Evolutionary conservation across 441 rosid species (phyloP), one percentile per base, ranked within the genome.

Genomic region (Flueggea neowawraea): DNA sequence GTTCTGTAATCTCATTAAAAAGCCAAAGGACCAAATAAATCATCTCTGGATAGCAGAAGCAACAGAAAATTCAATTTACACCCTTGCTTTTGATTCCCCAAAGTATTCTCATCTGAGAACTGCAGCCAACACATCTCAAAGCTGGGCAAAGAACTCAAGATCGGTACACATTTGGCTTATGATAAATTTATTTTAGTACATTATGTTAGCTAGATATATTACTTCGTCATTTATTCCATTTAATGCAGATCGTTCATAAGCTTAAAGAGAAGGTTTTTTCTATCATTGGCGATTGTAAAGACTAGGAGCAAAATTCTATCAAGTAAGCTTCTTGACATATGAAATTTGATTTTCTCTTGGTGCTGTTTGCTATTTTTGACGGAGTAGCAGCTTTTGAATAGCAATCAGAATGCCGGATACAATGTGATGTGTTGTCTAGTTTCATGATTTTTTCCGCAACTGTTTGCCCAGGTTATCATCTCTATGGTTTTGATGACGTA

Each of bases 41-140:
- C 70, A 80, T 53, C 69, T 88, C 47, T 92, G 97, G 94, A 86
- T 90, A 5, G 88, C 97, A 32, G 98, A 95, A 60, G 91, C 94
- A 55, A 90, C 95, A 54, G 97, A 90, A 67, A 92, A 95, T 73
- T 85, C 97, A 59, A 71, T 69, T 43, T 88, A 90, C 65, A 77
- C 70, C 54, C 61, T 84, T 52, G 80, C 65, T 69, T 85, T 85
- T 22, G 82, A 78, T 73, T 60, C 73, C 53, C 69, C 80, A 41
- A 58, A 36, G 65, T 83, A 85, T 66, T 77, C 81, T 55, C 98
- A 90, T 78, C 90, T 95, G 17, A 87, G 68, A 87, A 78, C 28
- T 67, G 88, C 81, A 52, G 82, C 84, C 57, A 67, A 73, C 39
- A 72, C 85, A 52, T 64, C 74, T 63, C 82, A 82, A 73, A 68